phyloP scores from a whole-genome alignment of 257 asterid species.

The Nicotiana attenuata region DNA sequence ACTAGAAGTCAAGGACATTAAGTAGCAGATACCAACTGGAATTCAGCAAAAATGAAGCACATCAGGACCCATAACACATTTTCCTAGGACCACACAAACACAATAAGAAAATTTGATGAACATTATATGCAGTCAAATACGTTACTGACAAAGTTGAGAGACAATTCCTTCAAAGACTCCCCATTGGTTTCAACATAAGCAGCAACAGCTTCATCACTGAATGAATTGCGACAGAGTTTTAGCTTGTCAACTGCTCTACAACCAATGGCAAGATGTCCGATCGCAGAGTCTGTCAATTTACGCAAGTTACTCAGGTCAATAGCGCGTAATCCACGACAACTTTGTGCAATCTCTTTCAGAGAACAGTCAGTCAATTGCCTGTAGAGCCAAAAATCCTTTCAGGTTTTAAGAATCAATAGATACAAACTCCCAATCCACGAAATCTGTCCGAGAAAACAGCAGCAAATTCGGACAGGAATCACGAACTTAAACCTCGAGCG shows the following conservation, averaged over 20 bases:
- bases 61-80: not conserved
- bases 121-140: slow-evolving; percentile 25
- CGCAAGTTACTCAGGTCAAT: slow-evolving; percentile 58
- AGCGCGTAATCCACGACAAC: slow-evolving; percentile 51
- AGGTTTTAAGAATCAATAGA: too few relatives aligned
- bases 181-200: slow-evolving; percentile 82
- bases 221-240: slow-evolving; percentile 55
- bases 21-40: not conserved
- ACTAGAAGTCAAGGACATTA: not conserved
- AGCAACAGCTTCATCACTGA: slow-evolving; percentile 95
- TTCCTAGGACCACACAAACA: not conserved
- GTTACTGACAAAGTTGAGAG: slow-evolving; percentile 57
- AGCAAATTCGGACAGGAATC: too few relatives aligned
- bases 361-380: too few relatives aligned
- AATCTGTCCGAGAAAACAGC: too few relatives aligned
- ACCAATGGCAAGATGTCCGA: slow-evolving; percentile 82
- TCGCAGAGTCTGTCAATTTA: slow-evolving; percentile 70
- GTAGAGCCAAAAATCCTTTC: too few relatives aligned
- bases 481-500: too few relatives aligned
- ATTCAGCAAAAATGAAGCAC: not conserved
- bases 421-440: too few relatives aligned
- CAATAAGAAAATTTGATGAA: not conserved
- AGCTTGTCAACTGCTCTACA: slow-evolving; percentile 54
- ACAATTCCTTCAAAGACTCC: slow-evolving; percentile 46
- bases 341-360: slow-evolving; percentile 51